phyloP scores from a whole-genome alignment of 2,329 filamentous ascomycete genomes.

The Aspergillus unguis region DNA sequence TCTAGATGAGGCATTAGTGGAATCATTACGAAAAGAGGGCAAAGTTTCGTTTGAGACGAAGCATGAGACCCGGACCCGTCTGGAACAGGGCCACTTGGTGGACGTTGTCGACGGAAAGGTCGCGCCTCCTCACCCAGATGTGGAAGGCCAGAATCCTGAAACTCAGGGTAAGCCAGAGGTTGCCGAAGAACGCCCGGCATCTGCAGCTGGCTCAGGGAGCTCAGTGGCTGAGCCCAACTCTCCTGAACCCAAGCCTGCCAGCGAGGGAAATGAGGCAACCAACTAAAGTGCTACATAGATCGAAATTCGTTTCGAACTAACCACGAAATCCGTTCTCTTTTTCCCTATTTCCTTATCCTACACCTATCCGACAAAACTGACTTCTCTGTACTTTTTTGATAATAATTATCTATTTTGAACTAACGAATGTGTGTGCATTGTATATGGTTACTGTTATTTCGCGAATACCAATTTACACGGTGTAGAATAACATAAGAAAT shows the following conservation, averaged over 20 bases:
- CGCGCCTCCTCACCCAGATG: slow-evolving; percentile 56
- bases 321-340: slow-evolving; percentile 12
- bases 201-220: slow-evolving; percentile 37
- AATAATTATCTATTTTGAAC: slow-evolving; percentile 16
- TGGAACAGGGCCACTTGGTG: slow-evolving; percentile 77
- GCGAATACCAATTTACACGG: not conserved
- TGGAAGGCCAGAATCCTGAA: slow-evolving; percentile 57
- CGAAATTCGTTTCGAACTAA: slow-evolving; percentile 19
- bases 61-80: slow-evolving; percentile 88
- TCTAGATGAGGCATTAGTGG: slow-evolving; percentile 77
- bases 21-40: slow-evolving; percentile 66
- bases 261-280: slow-evolving; percentile 48
- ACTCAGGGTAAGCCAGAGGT: slow-evolving; percentile 46
- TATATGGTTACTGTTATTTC: slow-evolving; percentile 14
- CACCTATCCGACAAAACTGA: slow-evolving; percentile 3
- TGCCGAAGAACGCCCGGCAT: slow-evolving; percentile 39
- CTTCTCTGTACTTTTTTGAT: slow-evolving; percentile 16
- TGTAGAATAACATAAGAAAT: slow-evolving; percentile 26
- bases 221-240: slow-evolving; percentile 35
- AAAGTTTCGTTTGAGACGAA: slow-evolving; percentile 94
- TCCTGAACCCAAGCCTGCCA: slow-evolving; percentile 45
- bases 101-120: slow-evolving; percentile 36
- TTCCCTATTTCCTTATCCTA: slow-evolving; percentile 8
- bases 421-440: slow-evolving; percentile 20
- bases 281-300: slow-evolving; percentile 19